phyloP scores from a whole-genome alignment of 495 filamentous ascomycete genomes.

The Penicillium odoratum region DNA sequence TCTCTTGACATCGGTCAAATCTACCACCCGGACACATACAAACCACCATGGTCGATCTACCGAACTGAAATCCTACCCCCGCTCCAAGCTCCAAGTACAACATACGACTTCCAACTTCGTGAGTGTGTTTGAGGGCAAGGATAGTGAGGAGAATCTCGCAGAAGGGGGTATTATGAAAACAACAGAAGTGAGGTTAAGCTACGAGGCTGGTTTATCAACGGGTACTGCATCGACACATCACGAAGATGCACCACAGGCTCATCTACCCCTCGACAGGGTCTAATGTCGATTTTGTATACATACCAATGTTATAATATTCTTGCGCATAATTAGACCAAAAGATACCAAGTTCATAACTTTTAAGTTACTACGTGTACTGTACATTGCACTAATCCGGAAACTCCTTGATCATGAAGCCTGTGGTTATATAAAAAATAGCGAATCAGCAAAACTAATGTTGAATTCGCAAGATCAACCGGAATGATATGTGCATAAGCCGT shows the following conservation, averaged over 20 bases:
- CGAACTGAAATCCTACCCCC: slow-evolving; percentile 11
- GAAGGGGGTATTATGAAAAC: slow-evolving; percentile 18
- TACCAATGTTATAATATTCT: not conserved
- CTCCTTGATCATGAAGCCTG: not conserved
- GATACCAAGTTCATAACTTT: not conserved
- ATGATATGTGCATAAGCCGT: slow-evolving; percentile 1
- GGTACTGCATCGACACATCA: not conserved
- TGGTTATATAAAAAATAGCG: not conserved
- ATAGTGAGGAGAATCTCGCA: slow-evolving; percentile 12
- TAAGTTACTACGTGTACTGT: too few relatives aligned
- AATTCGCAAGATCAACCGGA: not conserved
- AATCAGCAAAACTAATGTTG: not conserved
- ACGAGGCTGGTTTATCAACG: slow-evolving; percentile 4
- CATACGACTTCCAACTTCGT: not conserved
- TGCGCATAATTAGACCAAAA: not conserved
- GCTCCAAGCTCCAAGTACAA: not conserved
- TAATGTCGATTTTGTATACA: not conserved
- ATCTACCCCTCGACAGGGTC: slow-evolving; percentile 1
- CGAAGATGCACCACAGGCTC: not conserved
- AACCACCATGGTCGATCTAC: slow-evolving; percentile 4
- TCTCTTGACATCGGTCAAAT: slow-evolving; percentile 1
- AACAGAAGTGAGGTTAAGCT: slow-evolving; percentile 15
- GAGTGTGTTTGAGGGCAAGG: slow-evolving; percentile 2
- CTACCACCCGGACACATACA: slow-evolving; percentile 3
- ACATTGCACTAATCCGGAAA: too few relatives aligned